These are phyloP conservation scores for Musa schizocarpa DNA, from an alignment of 176 grass and related monocot species.

Conservation along the genomic window DNA sequence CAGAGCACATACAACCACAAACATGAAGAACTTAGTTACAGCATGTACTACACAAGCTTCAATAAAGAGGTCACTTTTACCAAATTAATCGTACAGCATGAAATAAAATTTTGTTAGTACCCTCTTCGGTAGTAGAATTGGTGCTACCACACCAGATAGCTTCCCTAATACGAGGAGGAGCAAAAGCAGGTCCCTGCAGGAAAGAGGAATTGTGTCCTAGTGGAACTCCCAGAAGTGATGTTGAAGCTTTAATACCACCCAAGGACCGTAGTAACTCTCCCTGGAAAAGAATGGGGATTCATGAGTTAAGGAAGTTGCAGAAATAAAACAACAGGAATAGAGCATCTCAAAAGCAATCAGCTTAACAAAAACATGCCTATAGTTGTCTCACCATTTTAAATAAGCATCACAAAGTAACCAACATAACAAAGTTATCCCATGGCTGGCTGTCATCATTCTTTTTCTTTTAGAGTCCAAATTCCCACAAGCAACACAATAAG, in stretches of 20 bases:
- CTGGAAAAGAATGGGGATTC: conserved; percentile 25
- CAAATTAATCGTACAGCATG: background rate
- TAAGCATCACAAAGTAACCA: too few relatives aligned
- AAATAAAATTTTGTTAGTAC: conserved; percentile 23
- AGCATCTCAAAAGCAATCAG: background rate
- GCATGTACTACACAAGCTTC: background rate
- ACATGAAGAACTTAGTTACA: background rate
- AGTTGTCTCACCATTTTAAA: background rate
- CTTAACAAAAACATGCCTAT: background rate
- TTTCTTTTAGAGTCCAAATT: too few relatives aligned
- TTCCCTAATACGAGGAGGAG: conserved; percentile 88
- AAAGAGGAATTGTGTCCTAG: conserved; percentile 98
- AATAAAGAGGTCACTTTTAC: background rate
- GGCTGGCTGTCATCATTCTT: too few relatives aligned
- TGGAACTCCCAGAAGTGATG: conserved; percentile 77
- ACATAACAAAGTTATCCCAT: too few relatives aligned
- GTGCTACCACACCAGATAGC: conserved; percentile 99
- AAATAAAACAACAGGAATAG: background rate
- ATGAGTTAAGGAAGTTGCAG: background rate
- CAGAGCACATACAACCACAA: background rate
- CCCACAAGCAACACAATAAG: too few relatives aligned
- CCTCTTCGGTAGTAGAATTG: conserved; percentile 92
- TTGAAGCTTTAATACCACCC: conserved; percentile 60
- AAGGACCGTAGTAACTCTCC: conserved; percentile 73
- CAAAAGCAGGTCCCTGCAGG: conserved; percentile 94